Evolutionary conservation across 352 stramenopile species (phyloP), one percentile per base, ranked within the genome.

Genomic region (Saprolegnia diclina): DNA sequence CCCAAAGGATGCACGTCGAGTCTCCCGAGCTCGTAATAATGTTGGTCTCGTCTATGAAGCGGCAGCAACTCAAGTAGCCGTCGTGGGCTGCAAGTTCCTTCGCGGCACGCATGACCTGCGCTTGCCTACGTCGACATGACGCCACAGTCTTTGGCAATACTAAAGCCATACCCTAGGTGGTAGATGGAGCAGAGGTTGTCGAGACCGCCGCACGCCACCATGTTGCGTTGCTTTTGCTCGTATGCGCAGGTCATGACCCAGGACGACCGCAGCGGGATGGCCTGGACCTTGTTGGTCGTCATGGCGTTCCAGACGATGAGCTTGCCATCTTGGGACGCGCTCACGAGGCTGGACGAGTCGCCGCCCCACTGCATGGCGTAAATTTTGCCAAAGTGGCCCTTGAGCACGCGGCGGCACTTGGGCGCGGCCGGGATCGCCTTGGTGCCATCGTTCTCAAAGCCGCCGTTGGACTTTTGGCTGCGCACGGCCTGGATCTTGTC

Each of bases 121-220:
- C 81, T 67, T 97, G 83, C 32, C 78, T 77, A 53, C 65, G 18
- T 42, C 14, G 24, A 35, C 24, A 5, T 29, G 24, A 29, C 2
- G 24, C 46, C n/a, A 54, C n/a, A 5, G n/a, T 54, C 46, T 2
- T 2, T 54, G n/a, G n/a, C 24, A 5, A 5, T 54, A 5, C n/a
- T 29, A 53, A 29, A 6, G n/a, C 18, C 56, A 21, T 59, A 67
- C 45, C 82, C 91, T 10, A 99, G 79, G 73, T 98, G 94, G 78
- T 99, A 99, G 72, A 99, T 98, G n/a, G 96, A 99, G 81, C 97
- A 99, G 53, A 99, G 79, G 81, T 99, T 99, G 79, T 99, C 97
- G 7, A 99, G 82, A 13, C 97, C 97, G 52, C 97, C 97, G 75
- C 96, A 99, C 0, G 97, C 97, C 44, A 99, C 94, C 79, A 99